Evolutionary conservation across 768 basidiomycete species (phyloP), one percentile per base, ranked within the genome.

Genomic region (Tricholoma bakamatsutake): DNA sequence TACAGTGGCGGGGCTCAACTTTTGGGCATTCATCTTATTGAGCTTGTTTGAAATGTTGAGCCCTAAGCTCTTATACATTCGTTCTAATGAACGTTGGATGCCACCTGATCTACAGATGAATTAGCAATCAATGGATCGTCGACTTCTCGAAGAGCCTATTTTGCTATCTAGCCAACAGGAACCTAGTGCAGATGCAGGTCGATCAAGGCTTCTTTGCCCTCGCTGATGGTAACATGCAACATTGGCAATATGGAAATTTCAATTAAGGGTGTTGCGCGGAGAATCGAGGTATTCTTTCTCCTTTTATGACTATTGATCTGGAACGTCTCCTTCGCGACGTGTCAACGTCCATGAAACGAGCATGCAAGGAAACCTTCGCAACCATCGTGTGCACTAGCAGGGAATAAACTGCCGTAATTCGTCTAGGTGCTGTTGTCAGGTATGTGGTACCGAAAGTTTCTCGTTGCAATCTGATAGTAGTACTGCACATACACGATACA

Each of bases 281-380:
- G 54, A 24, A 54, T 52, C 39, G 34, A 37, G 35, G 45, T 30
- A 28, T 54, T 42, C 47, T 31, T 50, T 30, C 33, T 50, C 57
- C 42, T 31, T 52, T 54, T 43, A 46, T 50, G 12, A 37, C 28
- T 35, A 12, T 50, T 50, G 45, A 54, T n/a, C 37, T 48, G 46
- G 50, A 46, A 27, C 57, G 60, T 62, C 61, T 59, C 37, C 52
- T 50, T 61, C 45, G 3, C 42, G 27, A 55, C 35, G 55, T 58
- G 57, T 58, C 61, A 58, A 55, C 51, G 50, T 53, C 39, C 21
- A 37, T 39, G 11, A 17, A 48, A 30, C n/a, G 17, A 17, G 30
- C 21, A 24, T 24, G 30, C 15, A 31, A 4, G 24, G 43, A 30
- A 31, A n/a, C n/a, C 15, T n/a, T n/a, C 28, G 27, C 15, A 17